Percentiles rank a stretch among this genome's conserved stretches.
phyloP scores from a whole-genome alignment of 164 flowering plant species.

The Litsea cubeba region DNA sequence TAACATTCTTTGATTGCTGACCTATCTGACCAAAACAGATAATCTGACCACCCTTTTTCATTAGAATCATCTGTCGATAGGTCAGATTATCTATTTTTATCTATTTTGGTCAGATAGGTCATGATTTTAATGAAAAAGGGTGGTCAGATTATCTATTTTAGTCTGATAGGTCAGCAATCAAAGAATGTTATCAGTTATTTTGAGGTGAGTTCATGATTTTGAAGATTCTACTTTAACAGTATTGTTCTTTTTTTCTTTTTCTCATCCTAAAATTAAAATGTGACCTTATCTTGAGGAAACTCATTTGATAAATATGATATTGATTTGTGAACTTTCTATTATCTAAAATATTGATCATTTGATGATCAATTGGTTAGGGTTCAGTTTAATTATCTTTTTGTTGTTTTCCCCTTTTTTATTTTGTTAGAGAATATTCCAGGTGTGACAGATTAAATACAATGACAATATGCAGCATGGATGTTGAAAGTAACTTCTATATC shows the following conservation, averaged over 20 bases:
- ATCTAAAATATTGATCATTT: too few species aligned
- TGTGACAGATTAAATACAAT: slow-evolving; percentile 1
- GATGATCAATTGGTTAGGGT: too few species aligned
- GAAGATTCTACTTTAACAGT: not conserved
- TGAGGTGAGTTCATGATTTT: slow-evolving; percentile 31
- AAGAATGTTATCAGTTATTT: slow-evolving; percentile 49
- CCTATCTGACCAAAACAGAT: too few species aligned
- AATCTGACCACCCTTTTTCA: too few species aligned
- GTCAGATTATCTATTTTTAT: too few species aligned
- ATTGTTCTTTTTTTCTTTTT: not conserved
- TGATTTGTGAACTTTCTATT: not conserved
- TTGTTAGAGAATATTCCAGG: slow-evolving; percentile 6
- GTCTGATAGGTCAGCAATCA: slow-evolving; percentile 53
- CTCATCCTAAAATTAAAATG: too few species aligned
- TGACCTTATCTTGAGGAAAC: not conserved
- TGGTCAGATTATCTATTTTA: slow-evolving; percentile 52
- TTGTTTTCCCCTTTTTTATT: not conserved
- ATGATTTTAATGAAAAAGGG: slow-evolving; percentile 51
- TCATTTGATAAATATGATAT: not conserved
- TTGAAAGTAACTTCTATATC: slow-evolving; percentile 8
- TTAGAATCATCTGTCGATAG: too few species aligned
- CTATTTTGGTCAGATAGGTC: too few species aligned
- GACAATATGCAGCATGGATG: slow-evolving; percentile 14
- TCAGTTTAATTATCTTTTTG: too few species aligned
- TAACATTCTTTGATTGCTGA: slow-evolving; percentile 33